phyloP scores from a whole-genome alignment of 306 rosid genomes.

The Echinosophora koreensis region DNA sequence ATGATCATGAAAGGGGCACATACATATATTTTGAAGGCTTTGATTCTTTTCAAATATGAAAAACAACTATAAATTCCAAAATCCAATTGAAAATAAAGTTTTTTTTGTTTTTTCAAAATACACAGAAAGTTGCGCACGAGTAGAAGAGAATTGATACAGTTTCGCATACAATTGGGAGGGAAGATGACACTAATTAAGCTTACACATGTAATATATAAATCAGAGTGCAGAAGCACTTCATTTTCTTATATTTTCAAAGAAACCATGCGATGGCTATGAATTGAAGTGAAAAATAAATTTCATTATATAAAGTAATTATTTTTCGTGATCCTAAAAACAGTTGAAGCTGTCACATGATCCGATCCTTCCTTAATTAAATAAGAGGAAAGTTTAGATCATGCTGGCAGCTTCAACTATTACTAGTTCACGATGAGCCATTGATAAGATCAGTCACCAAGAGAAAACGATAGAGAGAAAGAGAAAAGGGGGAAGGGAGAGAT shows the following conservation, averaged over 20 bases:
- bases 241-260: not conserved
- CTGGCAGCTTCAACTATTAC: constrained; percentile 81
- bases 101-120: not conserved
- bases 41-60: not conserved
- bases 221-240: not conserved
- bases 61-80: not conserved
- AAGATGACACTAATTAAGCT: not conserved
- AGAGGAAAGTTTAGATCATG: constrained; percentile 82
- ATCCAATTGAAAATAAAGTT: not conserved
- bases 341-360: constrained; percentile 88
- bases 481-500: not conserved
- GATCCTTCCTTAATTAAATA: constrained; percentile 59
- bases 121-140: not conserved
- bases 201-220: not conserved
- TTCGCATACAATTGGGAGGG: not conserved
- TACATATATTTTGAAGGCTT: not conserved
- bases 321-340: constrained; percentile 72
- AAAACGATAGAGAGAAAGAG: not conserved
- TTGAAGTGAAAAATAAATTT: not conserved
- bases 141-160: not conserved
- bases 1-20: not conserved
- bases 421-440: constrained; percentile 60
- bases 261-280: not conserved
- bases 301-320: not conserved
- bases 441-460: no score